A percentile compares a stretch with the other conserved stretches of the same genome.
phyloP scores from a whole-genome alignment of 208 protist species.

The Crithidia acanthocephali region DNA sequence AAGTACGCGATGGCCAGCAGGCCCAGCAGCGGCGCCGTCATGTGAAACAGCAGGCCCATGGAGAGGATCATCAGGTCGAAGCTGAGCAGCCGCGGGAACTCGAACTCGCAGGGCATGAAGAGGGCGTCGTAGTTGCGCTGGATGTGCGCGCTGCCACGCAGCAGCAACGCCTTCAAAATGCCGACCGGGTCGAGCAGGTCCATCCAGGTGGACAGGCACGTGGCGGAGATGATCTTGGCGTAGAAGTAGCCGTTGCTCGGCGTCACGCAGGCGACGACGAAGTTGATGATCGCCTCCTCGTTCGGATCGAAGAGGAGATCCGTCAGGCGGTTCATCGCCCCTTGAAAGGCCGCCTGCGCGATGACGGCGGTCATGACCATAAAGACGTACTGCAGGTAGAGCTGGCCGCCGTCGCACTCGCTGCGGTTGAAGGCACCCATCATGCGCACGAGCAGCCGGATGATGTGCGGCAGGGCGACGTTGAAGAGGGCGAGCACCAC shows the following conservation, averaged over 20 bases:
- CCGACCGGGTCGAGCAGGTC: slow-evolving; percentile 63
- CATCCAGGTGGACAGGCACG: slow-evolving; percentile 66
- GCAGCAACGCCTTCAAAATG: slow-evolving; percentile 52
- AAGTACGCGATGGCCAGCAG: slow-evolving; percentile 75
- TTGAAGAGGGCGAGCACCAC: slow-evolving; percentile 75
- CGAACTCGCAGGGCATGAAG: slow-evolving; percentile 60
- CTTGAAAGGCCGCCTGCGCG: slow-evolving; percentile 85
- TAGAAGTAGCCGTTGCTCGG: slow-evolving; percentile 85
- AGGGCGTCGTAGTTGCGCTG: slow-evolving; percentile 83
- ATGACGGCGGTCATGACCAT: slow-evolving; percentile 89
- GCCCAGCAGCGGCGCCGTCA: slow-evolving; percentile 76
- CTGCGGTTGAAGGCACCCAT: slow-evolving; percentile 77
- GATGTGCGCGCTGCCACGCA: slow-evolving; percentile 49
- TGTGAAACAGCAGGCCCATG: slow-evolving; percentile 87
- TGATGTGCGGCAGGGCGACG: slow-evolving; percentile 69
- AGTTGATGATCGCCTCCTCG: slow-evolving; percentile 45
- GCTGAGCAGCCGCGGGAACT: slow-evolving; percentile 63
- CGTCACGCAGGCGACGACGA: slow-evolving; percentile 76
- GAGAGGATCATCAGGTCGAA: slow-evolving; percentile 80
- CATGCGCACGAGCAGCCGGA: slow-evolving; percentile 60
- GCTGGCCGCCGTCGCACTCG: slow-evolving; percentile 60
- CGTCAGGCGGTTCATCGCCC: slow-evolving; percentile 53
- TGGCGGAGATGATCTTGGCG: slow-evolving; percentile 73
- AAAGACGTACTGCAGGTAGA: slow-evolving; percentile 86
- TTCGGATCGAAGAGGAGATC: slow-evolving; percentile 44